Evolutionary conservation across 2,329 filamentous ascomycete species (phyloP), one percentile per base, ranked within the genome.

Genomic region (Colletotrichum tropicale): DNA sequence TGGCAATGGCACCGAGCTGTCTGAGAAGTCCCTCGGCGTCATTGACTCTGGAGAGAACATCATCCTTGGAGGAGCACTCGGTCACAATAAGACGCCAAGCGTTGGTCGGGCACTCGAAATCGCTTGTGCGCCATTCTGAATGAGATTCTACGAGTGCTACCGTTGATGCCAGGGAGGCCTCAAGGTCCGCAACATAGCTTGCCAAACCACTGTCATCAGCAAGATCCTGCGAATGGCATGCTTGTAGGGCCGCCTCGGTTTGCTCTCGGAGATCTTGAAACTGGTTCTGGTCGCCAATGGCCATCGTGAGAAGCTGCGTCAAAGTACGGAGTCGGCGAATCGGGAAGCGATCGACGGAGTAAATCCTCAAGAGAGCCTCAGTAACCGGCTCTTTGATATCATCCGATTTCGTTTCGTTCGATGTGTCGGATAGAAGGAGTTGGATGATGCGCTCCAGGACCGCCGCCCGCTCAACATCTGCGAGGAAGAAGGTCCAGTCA

Each of bases 401-500:
- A 12, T 66, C 58, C 7, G 74, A 67, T 16, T 10, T 84, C 84
- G 28, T 86, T 80, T 5, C 83, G 84, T 32, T 82, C 80, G 28
- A 79, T 76, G 7, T 28, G 21, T 83, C 80, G 6, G 85, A 82
- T 24, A 86, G 81, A 61, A 88, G 86, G 55, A 90, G 86, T 66
- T 90, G 86, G 58, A 94, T 82, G 34, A 92, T 86, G 79, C 93
- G 89, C 77, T 94, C 91, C 21, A 94, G 84, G 2, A 91, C 89
- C 4, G 91, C 90, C 10, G 88, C 88, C 75, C 89, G 90, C 82
- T 90, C 90, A 8, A 81, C 77, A 60, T 88, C 90, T 1, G 87
- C 83, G 8, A 93, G 81, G 58, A 89, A 85, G 71, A 88, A 88
- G 3, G 88, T 89, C 88, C 90, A 90, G 68, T 93, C 90, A 58